A percentile compares a stretch with the other conserved stretches of the same genome.
These are phyloP conservation scores for Triticum dicoccoides DNA, from an alignment of 176 grass and related monocot genomes.

Conservation along the genomic window DNA sequence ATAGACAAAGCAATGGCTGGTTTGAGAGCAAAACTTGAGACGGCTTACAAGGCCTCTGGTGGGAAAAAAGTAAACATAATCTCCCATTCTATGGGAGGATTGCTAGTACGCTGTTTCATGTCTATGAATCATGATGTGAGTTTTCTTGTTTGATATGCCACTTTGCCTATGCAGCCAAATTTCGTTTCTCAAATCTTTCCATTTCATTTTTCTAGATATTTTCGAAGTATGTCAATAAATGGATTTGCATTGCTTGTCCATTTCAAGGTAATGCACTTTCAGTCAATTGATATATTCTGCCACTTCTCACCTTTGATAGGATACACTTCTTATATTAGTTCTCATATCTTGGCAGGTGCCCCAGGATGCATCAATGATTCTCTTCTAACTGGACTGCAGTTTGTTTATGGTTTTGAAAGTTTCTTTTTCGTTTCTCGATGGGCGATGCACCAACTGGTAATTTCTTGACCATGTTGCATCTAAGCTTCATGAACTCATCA, in stretches of 20 bases:
- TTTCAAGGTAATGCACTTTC: conserved; percentile 77
- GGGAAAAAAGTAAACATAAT: conserved; percentile 88
- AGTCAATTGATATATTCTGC: neutral
- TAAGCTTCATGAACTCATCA: neutral
- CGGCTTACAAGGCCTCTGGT: conserved; percentile 82
- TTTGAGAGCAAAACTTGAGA: conserved; percentile 81
- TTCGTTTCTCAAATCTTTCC: neutral
- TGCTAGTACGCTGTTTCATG: conserved; percentile 86
- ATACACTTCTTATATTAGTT: conserved; percentile 13
- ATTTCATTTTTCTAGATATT: conserved; percentile 49
- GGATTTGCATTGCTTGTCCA: conserved; percentile 97
- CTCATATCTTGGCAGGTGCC: conserved; percentile 60
- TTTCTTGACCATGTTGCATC: conserved; percentile 21
- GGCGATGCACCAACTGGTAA: conserved; percentile 97
- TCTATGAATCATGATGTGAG: conserved; percentile 84
- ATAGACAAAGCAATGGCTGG: conserved; percentile 81
- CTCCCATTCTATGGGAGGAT: conserved; percentile 97
- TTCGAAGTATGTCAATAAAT: conserved; percentile 81
- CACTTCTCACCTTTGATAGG: neutral
- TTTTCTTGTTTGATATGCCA: conserved; percentile 26
- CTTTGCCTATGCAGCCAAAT: conserved; percentile 4
- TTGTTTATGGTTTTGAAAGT: conserved; percentile 95
- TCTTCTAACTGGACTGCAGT: conserved; percentile 89
- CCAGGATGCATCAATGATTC: conserved; percentile 97
- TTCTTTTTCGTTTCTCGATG: conserved; percentile 99